Conservation (phyloP, 2,329 filamentous ascomycete species). For the Claviceps pazoutovae region DNA sequence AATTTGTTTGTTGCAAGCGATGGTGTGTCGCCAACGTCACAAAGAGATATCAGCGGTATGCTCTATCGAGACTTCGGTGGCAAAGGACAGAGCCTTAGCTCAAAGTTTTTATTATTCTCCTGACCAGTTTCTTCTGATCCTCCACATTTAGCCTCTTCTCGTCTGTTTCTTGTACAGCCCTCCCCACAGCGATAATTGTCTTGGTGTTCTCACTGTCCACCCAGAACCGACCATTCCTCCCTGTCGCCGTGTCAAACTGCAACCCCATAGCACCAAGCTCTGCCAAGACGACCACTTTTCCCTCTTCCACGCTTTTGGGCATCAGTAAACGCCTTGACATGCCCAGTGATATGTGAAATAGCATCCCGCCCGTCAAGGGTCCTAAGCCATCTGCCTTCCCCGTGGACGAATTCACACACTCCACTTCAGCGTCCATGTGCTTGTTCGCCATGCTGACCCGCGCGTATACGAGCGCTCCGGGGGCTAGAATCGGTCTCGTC, state of each 20-base stretch:
- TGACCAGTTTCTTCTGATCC: conserved; percentile 57
- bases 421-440: conserved; percentile 79
- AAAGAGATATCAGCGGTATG: too few species aligned
- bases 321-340: conserved; percentile 71
- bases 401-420: conserved; percentile 74
- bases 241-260: conserved; percentile 86
- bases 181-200: conserved; percentile 64
- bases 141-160: conserved; percentile 47
- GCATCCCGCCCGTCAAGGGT: conserved; percentile 70
- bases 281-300: conserved; percentile 60
- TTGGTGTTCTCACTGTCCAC: conserved; percentile 65
- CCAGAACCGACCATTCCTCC: conserved; percentile 86
- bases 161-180: conserved; percentile 67
- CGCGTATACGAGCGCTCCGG: conserved; percentile 77
- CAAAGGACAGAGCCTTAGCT: conserved; percentile 21
- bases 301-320: conserved; percentile 44
- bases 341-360: conserved; percentile 65
- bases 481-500: conserved; percentile 62
- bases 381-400: conserved; percentile 84
- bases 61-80: too few species aligned
- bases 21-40: too few species aligned
- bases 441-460: conserved; percentile 64
- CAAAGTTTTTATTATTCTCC: conserved; percentile 47
- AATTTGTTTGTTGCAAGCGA: background rate
- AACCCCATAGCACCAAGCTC: conserved; percentile 63